A percentile compares a stretch with the other conserved stretches of the same genome.
phyloP scores from a whole-genome alignment of 108 stramenopile species.

The Mayamaea pseudoterrestris region DNA sequence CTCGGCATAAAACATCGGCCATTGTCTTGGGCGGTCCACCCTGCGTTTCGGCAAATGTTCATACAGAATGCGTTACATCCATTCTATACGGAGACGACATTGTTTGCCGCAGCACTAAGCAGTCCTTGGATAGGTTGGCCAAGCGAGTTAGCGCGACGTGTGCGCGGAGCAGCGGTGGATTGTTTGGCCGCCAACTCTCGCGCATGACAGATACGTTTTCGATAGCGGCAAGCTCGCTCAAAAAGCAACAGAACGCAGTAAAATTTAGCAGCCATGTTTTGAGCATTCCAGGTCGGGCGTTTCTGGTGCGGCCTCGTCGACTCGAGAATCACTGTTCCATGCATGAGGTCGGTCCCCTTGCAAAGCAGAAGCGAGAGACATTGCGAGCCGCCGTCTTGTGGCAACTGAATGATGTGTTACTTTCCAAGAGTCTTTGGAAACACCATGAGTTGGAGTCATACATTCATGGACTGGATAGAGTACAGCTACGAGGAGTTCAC shows the following conservation, averaged over 20 bases:
- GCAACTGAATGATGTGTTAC: slow-evolving; percentile 76
- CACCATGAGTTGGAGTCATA: slow-evolving; percentile 65
- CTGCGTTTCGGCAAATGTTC: slow-evolving; percentile 55
- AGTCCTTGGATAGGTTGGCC: slow-evolving; percentile 36
- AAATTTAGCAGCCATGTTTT: slow-evolving; percentile 49
- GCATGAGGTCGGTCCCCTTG: slow-evolving; percentile 58
- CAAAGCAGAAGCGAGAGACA: slow-evolving; percentile 60
- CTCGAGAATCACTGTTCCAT: slow-evolving; percentile 65
- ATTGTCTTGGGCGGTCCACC: slow-evolving; percentile 64
- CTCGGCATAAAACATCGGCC: slow-evolving; percentile 49
- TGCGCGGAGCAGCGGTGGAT: slow-evolving; percentile 26
- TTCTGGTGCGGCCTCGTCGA: slow-evolving; percentile 58
- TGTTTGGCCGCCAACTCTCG: slow-evolving; percentile 32
- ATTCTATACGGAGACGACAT: slow-evolving; percentile 77
- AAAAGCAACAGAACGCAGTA: slow-evolving; percentile 49
- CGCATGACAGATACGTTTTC: slow-evolving; percentile 69
- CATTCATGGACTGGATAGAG: slow-evolving; percentile 65
- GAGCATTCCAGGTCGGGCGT: slow-evolving; percentile 59
- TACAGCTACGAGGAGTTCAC: slow-evolving; percentile 45
- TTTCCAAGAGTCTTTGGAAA: slow-evolving; percentile 70
- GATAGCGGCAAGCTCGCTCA: slow-evolving; percentile 48
- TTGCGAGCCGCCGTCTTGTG: slow-evolving; percentile 67
- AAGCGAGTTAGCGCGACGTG: slow-evolving; percentile 30
- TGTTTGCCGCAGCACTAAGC: slow-evolving; percentile 46
- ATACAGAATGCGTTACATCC: slow-evolving; percentile 50